Percentiles rank a stretch among this genome's conserved stretches.
phyloP scores from a whole-genome alignment of 352 stramenopile genomes.

The Peronospora belbahrii region DNA sequence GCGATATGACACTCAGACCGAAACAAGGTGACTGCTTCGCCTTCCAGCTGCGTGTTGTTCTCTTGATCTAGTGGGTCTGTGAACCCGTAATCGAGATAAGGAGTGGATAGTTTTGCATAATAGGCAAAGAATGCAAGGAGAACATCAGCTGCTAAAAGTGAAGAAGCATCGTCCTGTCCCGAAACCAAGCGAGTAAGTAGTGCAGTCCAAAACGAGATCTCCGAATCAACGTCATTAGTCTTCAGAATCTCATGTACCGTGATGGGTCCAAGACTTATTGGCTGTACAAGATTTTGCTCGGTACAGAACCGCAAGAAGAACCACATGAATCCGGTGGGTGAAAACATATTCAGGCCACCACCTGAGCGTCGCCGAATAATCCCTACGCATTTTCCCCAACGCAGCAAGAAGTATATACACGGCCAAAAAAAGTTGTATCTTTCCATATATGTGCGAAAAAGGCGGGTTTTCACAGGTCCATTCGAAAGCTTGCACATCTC shows the following conservation, averaged over 20 bases:
- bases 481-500: constrained; percentile 51
- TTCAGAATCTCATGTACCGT: constrained; percentile 29
- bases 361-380: constrained; percentile 51
- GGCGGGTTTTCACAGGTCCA: constrained; percentile 61
- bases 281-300: constrained; percentile 35
- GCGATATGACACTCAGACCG: constrained; percentile 58
- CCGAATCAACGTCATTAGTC: constrained; percentile 39
- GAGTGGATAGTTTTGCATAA: constrained; percentile 50
- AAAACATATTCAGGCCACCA: constrained; percentile 48
- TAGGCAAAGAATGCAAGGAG: constrained; percentile 50
- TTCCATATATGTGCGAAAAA: constrained; percentile 63
- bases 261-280: constrained; percentile 30
- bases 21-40: constrained; percentile 36
- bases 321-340: constrained; percentile 64
- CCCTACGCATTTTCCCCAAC: constrained; percentile 63
- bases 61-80: constrained; percentile 45
- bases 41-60: constrained; percentile 58
- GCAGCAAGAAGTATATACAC: constrained; percentile 59
- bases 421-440: constrained; percentile 71
- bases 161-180: constrained; percentile 22
- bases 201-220: constrained; percentile 58
- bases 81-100: constrained; percentile 40
- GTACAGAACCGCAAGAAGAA: constrained; percentile 64
- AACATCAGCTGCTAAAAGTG: constrained; percentile 39
- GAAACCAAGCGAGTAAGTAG: constrained; percentile 38